Evolutionary conservation across 352 stramenopile genomes (phyloP), one percentile per base, ranked within the genome.

Genomic region (Pythium coloratum): DNA sequence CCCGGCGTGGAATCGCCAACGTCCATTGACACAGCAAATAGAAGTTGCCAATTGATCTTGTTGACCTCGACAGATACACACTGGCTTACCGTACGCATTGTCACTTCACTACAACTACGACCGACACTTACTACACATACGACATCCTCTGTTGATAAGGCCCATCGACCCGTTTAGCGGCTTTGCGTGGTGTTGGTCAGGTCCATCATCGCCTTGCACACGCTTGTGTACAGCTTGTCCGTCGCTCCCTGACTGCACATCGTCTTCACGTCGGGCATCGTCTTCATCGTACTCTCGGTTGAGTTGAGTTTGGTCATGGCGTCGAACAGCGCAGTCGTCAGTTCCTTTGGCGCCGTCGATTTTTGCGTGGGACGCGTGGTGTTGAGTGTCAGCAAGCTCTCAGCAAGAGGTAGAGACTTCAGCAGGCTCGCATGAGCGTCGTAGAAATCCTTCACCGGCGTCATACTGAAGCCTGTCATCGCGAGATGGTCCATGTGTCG

Each of bases 401-500:
- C 13, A 33, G 60, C 9, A 6, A 56, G 38, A 5, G 62, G 62
- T 12, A 87, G 54, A 67, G 66, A 79, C 26, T 69, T 66, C 18
- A 87, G 72, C 38, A 84, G 49, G 30, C 64, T 59, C 10, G 67
- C 56, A 34, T 87, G 78, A 2, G 74, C 68, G n/a, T 69, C 44
- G 59, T 84, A 87, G 13, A 87, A 71, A 34, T 62, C 67, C 18
- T 78, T 67, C 6, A 83, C 53, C 44, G 82, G 67, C 32, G 75
- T 75, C 38, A 84, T 62, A 5, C 70, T 88, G 51, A 78, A 60
- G 30, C 79, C 79, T 6, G 76, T 76, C 46, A 85, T 66, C 0
- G 65, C 79, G 47, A 83, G 64, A 53, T 88, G 79, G 62, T 88
- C 79, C 51, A 85, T 66, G 0, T 65, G 72, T 0, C 64, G 61